phyloP scores from a whole-genome alignment of 352 stramenopile species.

The Globisporangium cylindrosporum region DNA sequence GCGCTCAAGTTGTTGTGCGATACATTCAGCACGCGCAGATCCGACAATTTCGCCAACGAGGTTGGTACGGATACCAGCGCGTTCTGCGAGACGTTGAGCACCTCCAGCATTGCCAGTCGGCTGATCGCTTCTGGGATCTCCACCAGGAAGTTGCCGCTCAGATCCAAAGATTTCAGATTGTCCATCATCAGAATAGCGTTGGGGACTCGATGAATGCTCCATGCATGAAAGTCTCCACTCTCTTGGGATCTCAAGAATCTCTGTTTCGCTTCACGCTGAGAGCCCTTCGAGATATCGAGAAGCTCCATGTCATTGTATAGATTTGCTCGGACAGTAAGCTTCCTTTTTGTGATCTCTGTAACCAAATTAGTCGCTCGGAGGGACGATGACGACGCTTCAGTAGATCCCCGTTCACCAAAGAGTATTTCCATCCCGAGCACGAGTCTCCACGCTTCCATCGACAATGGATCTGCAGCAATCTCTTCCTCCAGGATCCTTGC shows the following conservation, averaged over 20 bases:
- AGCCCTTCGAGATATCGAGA: slow-evolving; percentile 24
- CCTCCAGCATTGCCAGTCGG: slow-evolving; percentile 31
- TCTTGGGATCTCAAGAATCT: background rate
- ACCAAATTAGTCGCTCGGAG: slow-evolving; percentile 24
- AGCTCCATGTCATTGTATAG: slow-evolving; percentile 15
- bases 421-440: slow-evolving; percentile 52
- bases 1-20: slow-evolving; percentile 60
- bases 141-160: slow-evolving; percentile 50
- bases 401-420: slow-evolving; percentile 29
- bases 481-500: slow-evolving; percentile 33
- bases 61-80: slow-evolving; percentile 38
- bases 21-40: slow-evolving; percentile 37
- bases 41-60: slow-evolving; percentile 23
- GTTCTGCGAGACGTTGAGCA: slow-evolving; percentile 63
- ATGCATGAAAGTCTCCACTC: slow-evolving; percentile 6
- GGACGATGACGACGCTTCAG: slow-evolving; percentile 10
- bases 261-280: background rate
- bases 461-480: slow-evolving; percentile 33
- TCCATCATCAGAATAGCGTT: slow-evolving; percentile 35
- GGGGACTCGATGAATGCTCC: slow-evolving; percentile 25
- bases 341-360: slow-evolving; percentile 30
- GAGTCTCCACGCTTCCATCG: slow-evolving; percentile 46
- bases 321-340: slow-evolving; percentile 26
- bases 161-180: slow-evolving; percentile 35
- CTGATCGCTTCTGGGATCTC: slow-evolving; percentile 38